These are phyloP conservation scores for Yarrowia bubula DNA, from an alignment of 805 yeast genomes.

Conservation along the genomic window DNA sequence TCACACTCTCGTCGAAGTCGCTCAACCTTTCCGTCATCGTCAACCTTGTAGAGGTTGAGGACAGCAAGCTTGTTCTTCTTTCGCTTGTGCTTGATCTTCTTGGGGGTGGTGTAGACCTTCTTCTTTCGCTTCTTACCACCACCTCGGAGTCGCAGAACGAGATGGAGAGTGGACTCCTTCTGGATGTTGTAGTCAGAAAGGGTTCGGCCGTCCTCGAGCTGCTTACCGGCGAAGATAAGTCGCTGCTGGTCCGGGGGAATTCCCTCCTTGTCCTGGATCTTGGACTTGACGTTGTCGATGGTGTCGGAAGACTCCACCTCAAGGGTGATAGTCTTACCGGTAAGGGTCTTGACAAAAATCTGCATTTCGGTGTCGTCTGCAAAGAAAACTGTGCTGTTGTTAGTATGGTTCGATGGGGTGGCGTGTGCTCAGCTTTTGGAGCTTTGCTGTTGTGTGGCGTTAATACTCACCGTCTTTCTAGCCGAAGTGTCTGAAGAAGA, in stretches of 20 bases:
- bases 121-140: conserved; percentile 99
- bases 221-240: conserved; percentile 96
- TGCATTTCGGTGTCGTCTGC: conserved; percentile 45
- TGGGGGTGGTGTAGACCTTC: conserved; percentile 99
- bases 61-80: conserved; percentile 99
- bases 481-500: conserved; percentile 26
- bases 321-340: conserved; percentile 97
- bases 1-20: conserved; percentile 99
- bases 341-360: conserved; percentile 98
- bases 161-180: conserved; percentile 94
- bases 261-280: conserved; percentile 97
- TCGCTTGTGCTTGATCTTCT: conserved; percentile 99
- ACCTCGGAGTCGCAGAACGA: conserved; percentile 97
- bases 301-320: conserved; percentile 98
- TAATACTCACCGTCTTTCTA: conserved; percentile 25
- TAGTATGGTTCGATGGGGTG: background rate
- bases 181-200: conserved; percentile 97
- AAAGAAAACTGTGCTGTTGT: conserved; percentile 30
- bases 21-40: conserved; percentile 96
- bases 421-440: background rate
- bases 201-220: conserved; percentile 90
- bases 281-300: conserved; percentile 93
- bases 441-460: background rate
- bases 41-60: conserved; percentile 98
- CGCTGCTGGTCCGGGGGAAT: conserved; percentile 98